Evolutionary conservation across 352 stramenopile genomes (phyloP).

Genomic region (Blastocystis sp.): DNA sequence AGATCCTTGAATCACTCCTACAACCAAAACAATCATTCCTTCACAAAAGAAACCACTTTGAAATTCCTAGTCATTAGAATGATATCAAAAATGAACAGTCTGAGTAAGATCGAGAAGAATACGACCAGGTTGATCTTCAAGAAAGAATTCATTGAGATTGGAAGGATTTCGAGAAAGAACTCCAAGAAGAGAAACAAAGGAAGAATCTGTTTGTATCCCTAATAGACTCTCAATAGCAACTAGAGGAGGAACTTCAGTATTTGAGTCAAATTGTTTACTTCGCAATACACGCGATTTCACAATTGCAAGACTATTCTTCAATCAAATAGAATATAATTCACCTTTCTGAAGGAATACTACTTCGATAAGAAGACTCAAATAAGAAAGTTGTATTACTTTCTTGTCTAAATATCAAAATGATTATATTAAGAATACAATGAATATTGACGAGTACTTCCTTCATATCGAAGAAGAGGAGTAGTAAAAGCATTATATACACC

Average conservation of each 20-base stretch:
- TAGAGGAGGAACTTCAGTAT: background rate
- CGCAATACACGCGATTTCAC: background rate
- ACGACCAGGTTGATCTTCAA: background rate
- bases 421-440: background rate
- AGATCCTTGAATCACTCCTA: background rate
- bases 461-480: background rate
- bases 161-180: background rate
- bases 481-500: background rate
- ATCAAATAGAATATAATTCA: background rate
- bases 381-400: background rate
- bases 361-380: background rate
- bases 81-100: background rate
- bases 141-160: background rate
- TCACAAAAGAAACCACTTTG: background rate
- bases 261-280: no score
- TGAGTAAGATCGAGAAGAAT: background rate
- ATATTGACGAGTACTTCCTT: background rate
- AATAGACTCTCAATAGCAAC: background rate
- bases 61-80: background rate
- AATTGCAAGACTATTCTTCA: background rate
- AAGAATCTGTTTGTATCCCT: background rate
- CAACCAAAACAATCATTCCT: slow-evolving; percentile 3
- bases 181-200: background rate
- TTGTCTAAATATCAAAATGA: background rate
- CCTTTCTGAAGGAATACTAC: background rate